These are phyloP conservation scores for Macrocystidia cucumis DNA, from an alignment of 1,284 basidiomycete genomes.

Conservation along the genomic window DNA sequence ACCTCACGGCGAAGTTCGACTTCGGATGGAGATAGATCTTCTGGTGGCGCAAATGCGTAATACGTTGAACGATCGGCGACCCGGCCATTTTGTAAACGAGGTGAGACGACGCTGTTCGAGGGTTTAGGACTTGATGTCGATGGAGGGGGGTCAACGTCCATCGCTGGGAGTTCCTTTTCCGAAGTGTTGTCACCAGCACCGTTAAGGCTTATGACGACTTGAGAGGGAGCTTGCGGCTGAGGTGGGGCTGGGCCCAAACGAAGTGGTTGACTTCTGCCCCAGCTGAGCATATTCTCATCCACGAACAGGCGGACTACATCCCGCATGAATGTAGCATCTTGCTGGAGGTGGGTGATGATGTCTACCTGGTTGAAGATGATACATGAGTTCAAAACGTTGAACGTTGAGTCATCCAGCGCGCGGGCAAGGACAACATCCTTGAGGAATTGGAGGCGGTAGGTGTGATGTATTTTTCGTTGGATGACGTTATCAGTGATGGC, in stretches of 20 bases:
- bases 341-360: conserved; percentile 88
- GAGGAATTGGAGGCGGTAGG: conserved; percentile 93
- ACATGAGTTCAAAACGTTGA: conserved; percentile 94
- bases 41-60: conserved; percentile 48
- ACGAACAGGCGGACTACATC: conserved; percentile 78
- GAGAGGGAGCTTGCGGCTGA: conserved; percentile 13
- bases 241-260: conserved; percentile 13
- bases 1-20: conserved; percentile 60
- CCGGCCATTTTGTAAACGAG: conserved; percentile 15
- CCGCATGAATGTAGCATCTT: conserved; percentile 67
- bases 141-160: conserved; percentile 32
- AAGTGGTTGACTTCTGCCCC: conserved; percentile 19
- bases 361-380: conserved; percentile 99
- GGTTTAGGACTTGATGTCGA: conserved; percentile 16
- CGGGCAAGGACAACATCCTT: conserved; percentile 97
- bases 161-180: conserved; percentile 15
- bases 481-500: conserved; percentile 68
- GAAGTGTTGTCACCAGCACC: conserved; percentile 18
- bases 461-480: conserved; percentile 90
- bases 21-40: conserved; percentile 40
- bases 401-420: conserved; percentile 92
- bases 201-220: conserved; percentile 22
- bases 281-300: conserved; percentile 50
- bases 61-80: conserved; percentile 18
- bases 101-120: conserved; percentile 19